Percentiles rank a stretch among this genome's conserved stretches.
These are phyloP conservation scores for Zizania palustris DNA, from an alignment of 202 grass and related monocot species.

Conservation along the genomic window DNA sequence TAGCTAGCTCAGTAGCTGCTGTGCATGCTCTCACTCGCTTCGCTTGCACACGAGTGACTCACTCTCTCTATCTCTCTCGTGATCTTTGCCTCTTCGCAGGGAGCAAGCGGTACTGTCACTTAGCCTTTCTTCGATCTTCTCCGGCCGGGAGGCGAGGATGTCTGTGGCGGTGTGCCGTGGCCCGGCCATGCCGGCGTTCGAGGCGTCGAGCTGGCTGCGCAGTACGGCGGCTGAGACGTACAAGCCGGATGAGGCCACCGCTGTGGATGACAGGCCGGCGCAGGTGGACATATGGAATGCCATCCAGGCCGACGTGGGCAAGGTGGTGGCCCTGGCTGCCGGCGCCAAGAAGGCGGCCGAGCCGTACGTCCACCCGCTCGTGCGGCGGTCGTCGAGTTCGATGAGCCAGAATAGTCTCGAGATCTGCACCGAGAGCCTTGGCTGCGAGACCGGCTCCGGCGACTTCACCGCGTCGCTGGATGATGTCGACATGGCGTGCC, in stretches of 20 bases:
- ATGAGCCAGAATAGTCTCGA: slow-evolving; percentile 85
- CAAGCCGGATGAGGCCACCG: slow-evolving; percentile 29
- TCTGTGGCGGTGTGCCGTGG: slow-evolving; percentile 57
- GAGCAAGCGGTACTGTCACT: slow-evolving; percentile 32
- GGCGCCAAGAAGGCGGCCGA: slow-evolving; percentile 21
- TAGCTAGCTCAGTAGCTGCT: background rate
- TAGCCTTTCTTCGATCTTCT: background rate
- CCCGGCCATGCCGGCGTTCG: slow-evolving; percentile 42
- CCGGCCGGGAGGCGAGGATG: slow-evolving; percentile 42
- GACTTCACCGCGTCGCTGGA: slow-evolving; percentile 58
- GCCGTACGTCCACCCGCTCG: slow-evolving; percentile 60
- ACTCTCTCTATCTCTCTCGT: background rate
- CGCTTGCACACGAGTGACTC: background rate
- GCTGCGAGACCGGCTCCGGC: slow-evolving; percentile 75
- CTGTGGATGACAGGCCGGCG: slow-evolving; percentile 24
- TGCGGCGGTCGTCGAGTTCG: slow-evolving; percentile 49
- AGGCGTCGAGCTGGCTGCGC: slow-evolving; percentile 32
- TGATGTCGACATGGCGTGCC: slow-evolving; percentile 35
- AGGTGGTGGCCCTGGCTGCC: background rate
- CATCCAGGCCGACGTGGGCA: slow-evolving; percentile 53
- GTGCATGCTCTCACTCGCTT: background rate
- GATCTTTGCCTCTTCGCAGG: slow-evolving; percentile 42
- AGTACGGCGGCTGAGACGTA: slow-evolving; percentile 23
- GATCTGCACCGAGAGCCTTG: slow-evolving; percentile 94
- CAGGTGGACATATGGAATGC: slow-evolving; percentile 64